A percentile compares a stretch with the other conserved stretches of the same genome.
Evolutionary conservation across 2,329 filamentous ascomycete species (phyloP).

Genomic region (Ascosphaera acerosa): DNA sequence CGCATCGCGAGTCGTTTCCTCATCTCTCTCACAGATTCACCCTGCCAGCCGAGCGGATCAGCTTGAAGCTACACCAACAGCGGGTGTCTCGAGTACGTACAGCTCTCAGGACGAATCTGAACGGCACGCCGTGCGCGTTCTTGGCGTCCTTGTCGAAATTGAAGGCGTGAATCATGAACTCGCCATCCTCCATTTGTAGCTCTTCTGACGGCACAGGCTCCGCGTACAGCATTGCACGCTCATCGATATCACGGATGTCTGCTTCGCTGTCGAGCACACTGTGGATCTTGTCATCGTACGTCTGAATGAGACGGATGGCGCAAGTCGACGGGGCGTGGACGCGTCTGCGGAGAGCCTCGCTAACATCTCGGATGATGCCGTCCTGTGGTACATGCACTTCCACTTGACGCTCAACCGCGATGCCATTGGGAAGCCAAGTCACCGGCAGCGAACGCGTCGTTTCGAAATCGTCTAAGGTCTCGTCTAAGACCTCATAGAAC

Average conservation of each 20-base stretch:
- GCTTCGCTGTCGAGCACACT: conserved; percentile 47
- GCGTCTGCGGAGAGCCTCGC: not conserved
- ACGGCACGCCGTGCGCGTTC: conserved; percentile 69
- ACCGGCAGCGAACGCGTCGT: conserved; percentile 74
- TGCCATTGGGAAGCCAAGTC: conserved; percentile 65
- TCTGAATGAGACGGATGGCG: conserved; percentile 58
- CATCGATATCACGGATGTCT: conserved; percentile 57
- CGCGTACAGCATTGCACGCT: conserved; percentile 60
- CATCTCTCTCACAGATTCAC: conserved; percentile 69
- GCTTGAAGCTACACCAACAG: not conserved
- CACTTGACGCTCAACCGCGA: conserved; percentile 66
- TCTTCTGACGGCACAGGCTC: conserved; percentile 56
- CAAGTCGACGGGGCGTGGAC: conserved; percentile 50
- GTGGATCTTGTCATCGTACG: conserved; percentile 58
- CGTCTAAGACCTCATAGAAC: conserved; percentile 83
- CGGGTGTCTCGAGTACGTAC: conserved; percentile 31
- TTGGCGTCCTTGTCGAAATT: conserved; percentile 80
- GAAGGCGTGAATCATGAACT: conserved; percentile 51
- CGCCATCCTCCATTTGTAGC: conserved; percentile 32
- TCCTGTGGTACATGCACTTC: conserved; percentile 77
- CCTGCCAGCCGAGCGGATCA: conserved; percentile 24
- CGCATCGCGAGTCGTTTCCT: conserved; percentile 85
- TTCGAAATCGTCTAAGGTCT: conserved; percentile 78
- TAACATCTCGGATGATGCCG: conserved; percentile 32
- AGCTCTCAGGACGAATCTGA: conserved; percentile 65